Conservation (phyloP, 768 basidiomycete genomes). For the Naganishia kalamii region DNA sequence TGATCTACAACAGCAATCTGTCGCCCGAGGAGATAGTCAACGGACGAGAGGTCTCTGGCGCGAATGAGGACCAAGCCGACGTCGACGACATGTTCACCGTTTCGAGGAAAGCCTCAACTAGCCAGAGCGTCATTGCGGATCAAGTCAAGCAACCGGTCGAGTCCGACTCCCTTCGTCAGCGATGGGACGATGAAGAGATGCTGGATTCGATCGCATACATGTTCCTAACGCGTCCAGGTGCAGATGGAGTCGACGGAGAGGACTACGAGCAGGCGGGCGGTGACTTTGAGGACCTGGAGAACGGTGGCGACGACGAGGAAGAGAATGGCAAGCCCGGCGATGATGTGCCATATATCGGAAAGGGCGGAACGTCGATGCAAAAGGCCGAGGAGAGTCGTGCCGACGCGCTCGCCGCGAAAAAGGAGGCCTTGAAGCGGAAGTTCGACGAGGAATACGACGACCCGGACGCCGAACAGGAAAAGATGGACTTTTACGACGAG, state of each 20-base stretch:
- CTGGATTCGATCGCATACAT: slow-evolving; percentile 77
- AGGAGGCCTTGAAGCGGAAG: slow-evolving; percentile 83
- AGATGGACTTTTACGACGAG: slow-evolving; percentile 80
- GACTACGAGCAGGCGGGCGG: slow-evolving; percentile 46
- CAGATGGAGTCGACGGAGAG: slow-evolving; percentile 36
- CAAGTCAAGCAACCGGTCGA: slow-evolving; percentile 60
- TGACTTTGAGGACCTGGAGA: slow-evolving; percentile 46
- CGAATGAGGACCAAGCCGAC: slow-evolving; percentile 16
- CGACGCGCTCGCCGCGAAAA: slow-evolving; percentile 67
- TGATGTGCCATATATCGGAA: slow-evolving; percentile 47
- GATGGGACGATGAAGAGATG: slow-evolving; percentile 79
- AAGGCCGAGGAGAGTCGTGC: slow-evolving; percentile 41
- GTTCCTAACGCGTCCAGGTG: slow-evolving; percentile 65
- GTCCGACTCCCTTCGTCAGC: slow-evolving; percentile 53
- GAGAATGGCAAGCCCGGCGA: slow-evolving; percentile 46
- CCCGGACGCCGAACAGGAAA: slow-evolving; percentile 53
- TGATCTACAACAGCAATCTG: slow-evolving; percentile 69
- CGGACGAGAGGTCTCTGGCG: slow-evolving; percentile 42
- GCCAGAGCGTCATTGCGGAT: slow-evolving; percentile 50
- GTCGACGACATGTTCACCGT: slow-evolving; percentile 34
- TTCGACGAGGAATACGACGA: slow-evolving; percentile 96
- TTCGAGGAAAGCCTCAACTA: slow-evolving; percentile 37
- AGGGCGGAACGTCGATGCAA: slow-evolving; percentile 41
- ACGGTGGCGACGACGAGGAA: slow-evolving; percentile 45
- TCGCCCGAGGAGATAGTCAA: slow-evolving; percentile 63